These are phyloP conservation scores for Escallonia herrerae DNA, from an alignment of 129 eudicot species.

Conservation along the genomic window DNA sequence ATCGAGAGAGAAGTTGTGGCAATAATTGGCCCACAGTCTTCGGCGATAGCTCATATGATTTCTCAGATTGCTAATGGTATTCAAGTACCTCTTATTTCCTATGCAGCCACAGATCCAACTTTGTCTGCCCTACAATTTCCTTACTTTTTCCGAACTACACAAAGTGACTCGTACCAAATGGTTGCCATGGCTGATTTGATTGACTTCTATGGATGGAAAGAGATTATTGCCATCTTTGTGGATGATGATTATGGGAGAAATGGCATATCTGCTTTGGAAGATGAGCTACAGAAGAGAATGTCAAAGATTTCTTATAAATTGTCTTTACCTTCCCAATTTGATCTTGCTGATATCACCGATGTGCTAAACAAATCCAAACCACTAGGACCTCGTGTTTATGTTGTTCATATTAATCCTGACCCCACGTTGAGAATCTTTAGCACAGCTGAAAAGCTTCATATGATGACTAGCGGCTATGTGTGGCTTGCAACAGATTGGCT, in stretches of 20 bases:
- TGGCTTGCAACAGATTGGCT: constrained; percentile 62
- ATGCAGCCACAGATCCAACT: constrained; percentile 56
- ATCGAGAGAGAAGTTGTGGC: constrained; percentile 59
- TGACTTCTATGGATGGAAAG: constrained; percentile 53
- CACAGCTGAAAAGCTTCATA: constrained; percentile 36
- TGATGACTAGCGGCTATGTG: constrained; percentile 46
- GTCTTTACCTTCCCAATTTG: constrained; percentile 31
- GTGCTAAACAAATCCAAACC: constrained; percentile 42
- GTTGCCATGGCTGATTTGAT: constrained; percentile 63
- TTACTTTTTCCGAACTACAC: constrained; percentile 47
- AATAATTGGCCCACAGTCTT: constrained; percentile 68
- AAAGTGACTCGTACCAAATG: constrained; percentile 53
- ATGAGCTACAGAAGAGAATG: constrained; percentile 37
- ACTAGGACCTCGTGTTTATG: constrained; percentile 58
- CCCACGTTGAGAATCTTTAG: constrained; percentile 33
- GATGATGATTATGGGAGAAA: constrained; percentile 66
- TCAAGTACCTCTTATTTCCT: constrained; percentile 59
- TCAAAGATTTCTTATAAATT: constrained; percentile 45
- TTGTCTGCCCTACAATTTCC: constrained; percentile 62
- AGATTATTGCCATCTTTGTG: constrained; percentile 44
- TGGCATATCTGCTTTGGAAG: constrained; percentile 40
- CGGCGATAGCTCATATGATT: constrained; percentile 48
- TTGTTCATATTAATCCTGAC: constrained; percentile 49
- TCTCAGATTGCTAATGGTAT: constrained; percentile 51
- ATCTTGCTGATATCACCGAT: constrained; percentile 25